Conservation (phyloP, 495 filamentous ascomycete species). For the Penicillium cinerascens region DNA sequence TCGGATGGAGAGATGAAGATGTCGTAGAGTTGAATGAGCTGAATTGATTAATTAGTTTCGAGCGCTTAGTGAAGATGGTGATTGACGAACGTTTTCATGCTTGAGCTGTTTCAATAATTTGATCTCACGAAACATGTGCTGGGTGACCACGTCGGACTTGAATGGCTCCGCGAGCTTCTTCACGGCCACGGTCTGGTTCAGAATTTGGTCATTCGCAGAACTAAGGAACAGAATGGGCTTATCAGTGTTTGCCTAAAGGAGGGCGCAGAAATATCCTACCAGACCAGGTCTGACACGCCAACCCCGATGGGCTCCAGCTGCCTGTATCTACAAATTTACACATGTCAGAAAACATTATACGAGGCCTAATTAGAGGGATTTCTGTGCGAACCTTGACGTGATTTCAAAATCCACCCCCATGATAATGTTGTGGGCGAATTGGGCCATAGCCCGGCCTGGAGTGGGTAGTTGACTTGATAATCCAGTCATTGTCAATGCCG, state of each 20-base stretch:
- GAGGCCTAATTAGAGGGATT: background rate
- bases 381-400: conserved; percentile 70
- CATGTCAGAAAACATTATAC: background rate
- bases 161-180: conserved; percentile 99
- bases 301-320: conserved; percentile 96
- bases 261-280: conserved; percentile 54
- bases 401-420: conserved; percentile 98
- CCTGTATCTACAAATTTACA: conserved; percentile 62
- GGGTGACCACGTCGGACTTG: conserved; percentile 90
- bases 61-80: background rate
- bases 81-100: conserved; percentile 80
- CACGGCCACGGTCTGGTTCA: conserved; percentile 84
- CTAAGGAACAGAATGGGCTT: conserved; percentile 39
- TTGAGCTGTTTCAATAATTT: conserved; percentile 92
- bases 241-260: conserved; percentile 1
- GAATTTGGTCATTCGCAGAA: conserved; percentile 93
- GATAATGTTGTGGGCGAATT: conserved; percentile 95
- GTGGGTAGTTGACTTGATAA: background rate
- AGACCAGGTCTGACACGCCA: conserved; percentile 96
- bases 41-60: conserved; percentile 17
- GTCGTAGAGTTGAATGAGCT: conserved; percentile 97
- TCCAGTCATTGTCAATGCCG: conserved; percentile 5
- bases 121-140: conserved; percentile 92
- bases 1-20: conserved; percentile 99
- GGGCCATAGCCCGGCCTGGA: conserved; percentile 61